Conservation (phyloP, 768 basidiomycete genomes). For the Lactarius evosmus region DNA sequence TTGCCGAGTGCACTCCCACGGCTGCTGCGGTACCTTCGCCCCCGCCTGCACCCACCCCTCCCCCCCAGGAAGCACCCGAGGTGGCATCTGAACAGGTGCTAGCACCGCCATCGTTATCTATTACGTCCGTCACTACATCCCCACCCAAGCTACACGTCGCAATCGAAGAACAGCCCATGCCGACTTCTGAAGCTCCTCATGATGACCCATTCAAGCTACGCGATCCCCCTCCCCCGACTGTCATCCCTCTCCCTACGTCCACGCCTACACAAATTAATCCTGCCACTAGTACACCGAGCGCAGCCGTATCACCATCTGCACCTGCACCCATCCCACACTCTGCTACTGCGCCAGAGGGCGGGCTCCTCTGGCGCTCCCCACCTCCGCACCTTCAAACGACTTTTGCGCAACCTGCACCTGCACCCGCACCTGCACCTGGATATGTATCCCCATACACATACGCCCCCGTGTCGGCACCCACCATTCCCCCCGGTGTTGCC, state of each 20-base stretch:
- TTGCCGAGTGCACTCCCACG: slow-evolving; percentile 11
- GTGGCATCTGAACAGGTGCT: background rate
- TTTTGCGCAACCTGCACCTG: slow-evolving; percentile 40
- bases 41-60: slow-evolving; percentile 5
- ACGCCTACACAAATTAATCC: slow-evolving; percentile 18
- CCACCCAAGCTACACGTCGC: slow-evolving; percentile 14
- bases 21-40: slow-evolving; percentile 8
- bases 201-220: slow-evolving; percentile 61
- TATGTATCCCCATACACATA: slow-evolving; percentile 70
- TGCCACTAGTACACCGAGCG: slow-evolving; percentile 4
- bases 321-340: slow-evolving; percentile 15
- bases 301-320: slow-evolving; percentile 5
- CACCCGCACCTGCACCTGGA: slow-evolving; percentile 51
- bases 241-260: slow-evolving; percentile 34
- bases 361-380: slow-evolving; percentile 37
- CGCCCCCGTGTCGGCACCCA: slow-evolving; percentile 38
- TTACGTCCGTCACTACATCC: background rate
- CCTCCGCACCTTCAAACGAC: slow-evolving; percentile 46
- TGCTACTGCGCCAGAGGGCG: slow-evolving; percentile 16
- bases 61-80: background rate
- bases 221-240: slow-evolving; percentile 44
- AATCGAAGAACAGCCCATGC: slow-evolving; percentile 30
- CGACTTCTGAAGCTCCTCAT: slow-evolving; percentile 40
- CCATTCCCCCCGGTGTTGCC: slow-evolving; percentile 66
- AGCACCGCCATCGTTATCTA: background rate